phyloP scores from a whole-genome alignment of 2,329 filamentous ascomycete species.

The Exophiala mesophila region DNA sequence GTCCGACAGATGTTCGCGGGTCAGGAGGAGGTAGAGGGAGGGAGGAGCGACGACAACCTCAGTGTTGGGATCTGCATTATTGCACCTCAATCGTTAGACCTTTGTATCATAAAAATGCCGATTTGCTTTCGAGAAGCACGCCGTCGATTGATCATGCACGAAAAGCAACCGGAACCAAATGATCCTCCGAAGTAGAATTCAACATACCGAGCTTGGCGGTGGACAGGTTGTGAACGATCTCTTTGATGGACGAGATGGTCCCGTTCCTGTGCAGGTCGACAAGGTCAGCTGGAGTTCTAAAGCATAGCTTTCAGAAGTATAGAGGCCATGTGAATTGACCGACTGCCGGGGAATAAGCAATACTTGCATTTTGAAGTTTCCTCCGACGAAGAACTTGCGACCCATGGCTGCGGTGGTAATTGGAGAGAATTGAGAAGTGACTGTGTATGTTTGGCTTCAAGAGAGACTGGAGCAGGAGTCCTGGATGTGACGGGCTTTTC shows the following conservation, averaged over 20 bases:
- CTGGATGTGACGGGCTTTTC: background rate
- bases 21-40: constrained; percentile 80
- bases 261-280: constrained; percentile 67
- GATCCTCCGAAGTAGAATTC: constrained; percentile 6
- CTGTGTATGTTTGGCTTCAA: background rate
- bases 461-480: background rate
- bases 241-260: constrained; percentile 79
- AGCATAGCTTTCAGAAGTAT: no score
- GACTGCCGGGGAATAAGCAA: no score
- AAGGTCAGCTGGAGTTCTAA: background rate
- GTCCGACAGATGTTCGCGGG: constrained; percentile 70
- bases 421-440: background rate
- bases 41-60: constrained; percentile 95
- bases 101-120: no score
- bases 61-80: constrained; percentile 42
- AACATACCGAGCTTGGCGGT: constrained; percentile 52
- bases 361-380: constrained; percentile 97
- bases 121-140: no score
- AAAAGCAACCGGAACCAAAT: constrained; percentile 10
- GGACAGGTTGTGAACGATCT: constrained; percentile 87
- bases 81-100: no score
- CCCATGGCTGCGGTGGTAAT: constrained; percentile 60
- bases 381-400: constrained; percentile 95
- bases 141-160: constrained; percentile 10
- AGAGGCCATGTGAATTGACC: no score